Evolutionary conservation across 2,329 filamentous ascomycete species (phyloP).

Genomic region (Venturia asperata): DNA sequence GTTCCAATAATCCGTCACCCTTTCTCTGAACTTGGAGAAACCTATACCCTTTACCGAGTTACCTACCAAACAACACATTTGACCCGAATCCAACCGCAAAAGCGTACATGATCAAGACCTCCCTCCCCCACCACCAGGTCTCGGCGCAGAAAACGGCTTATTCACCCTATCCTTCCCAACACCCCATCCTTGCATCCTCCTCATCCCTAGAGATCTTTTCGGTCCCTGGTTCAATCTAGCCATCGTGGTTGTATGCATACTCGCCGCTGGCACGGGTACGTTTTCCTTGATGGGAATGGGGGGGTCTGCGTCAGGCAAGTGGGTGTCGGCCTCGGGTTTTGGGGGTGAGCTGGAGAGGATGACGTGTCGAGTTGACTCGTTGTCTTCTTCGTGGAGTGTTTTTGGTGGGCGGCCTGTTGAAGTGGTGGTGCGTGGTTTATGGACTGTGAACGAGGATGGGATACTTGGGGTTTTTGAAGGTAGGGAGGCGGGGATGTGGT

Average conservation of each 20-base stretch:
- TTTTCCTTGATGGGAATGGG: not conserved
- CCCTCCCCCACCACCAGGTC: conserved; percentile 10
- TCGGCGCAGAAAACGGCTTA: conserved; percentile 8
- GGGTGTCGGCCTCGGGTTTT: conserved; percentile 22
- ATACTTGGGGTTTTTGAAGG: not conserved
- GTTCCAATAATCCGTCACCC: too few species aligned
- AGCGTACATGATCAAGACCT: not conserved
- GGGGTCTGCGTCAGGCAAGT: not conserved
- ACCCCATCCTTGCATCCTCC: conserved; percentile 46
- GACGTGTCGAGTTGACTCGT: conserved; percentile 39
- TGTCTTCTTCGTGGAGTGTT: conserved; percentile 23
- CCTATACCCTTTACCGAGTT: too few species aligned
- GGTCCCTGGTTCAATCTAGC: conserved; percentile 26
- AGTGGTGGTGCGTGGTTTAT: not conserved
- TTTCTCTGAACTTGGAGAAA: too few species aligned
- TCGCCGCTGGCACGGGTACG: conserved; percentile 30
- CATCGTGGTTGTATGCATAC: conserved; percentile 40
- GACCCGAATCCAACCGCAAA: too few species aligned
- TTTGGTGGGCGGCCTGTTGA: conserved; percentile 25
- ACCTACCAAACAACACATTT: too few species aligned
- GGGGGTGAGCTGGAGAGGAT: conserved; percentile 39
- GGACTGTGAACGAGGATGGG: not conserved
- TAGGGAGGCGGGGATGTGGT: not conserved
- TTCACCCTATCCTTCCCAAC: conserved; percentile 22
- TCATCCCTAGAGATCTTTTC: conserved; percentile 43